Base-by-base conservation (phyloP, 352 stramenopile species). In the Phytophthora macrochlamydospora region DNA sequence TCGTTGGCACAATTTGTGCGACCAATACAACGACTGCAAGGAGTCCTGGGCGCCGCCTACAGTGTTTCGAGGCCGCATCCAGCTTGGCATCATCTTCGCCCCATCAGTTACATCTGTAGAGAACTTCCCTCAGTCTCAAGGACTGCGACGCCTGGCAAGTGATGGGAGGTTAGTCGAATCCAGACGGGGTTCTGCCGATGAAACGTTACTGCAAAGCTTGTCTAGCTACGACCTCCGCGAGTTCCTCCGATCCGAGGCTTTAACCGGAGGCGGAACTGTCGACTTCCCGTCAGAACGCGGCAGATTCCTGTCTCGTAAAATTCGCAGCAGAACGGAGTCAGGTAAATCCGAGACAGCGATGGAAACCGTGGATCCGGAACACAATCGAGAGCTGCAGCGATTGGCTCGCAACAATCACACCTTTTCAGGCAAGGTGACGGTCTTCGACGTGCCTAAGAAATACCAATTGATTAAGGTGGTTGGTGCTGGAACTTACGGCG, bases 1-100 rank as follows among this genome's bases (percentile, higher is more conserved):
- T 52, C 78, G 87, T 24, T 95, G 87, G 87, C 84, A 94, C 50
- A 95, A 95, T 58, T 59, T 94, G n/a, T 93, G 87, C 56, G 87
- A 94, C 42, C 85, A 93, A 65, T 94, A 94, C 65, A 91, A 94
- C 52, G 87, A 94, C 59, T 94, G 87, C 59, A 87, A 88, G 31
- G 87, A 93, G 54, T 94, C 84, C 2, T 94, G 87, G 87, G 87
- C 87, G 24, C 87, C 87, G 2, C 87, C 87, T 9, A 94, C 87
- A 12, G 87, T 95, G 3, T 95, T 93, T 56, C 76, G 83, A 9
- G 87, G 87, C 8, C 83, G 84, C 2, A 83, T 95, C 50, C 87
- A 95, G 59, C 70, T 92, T 18, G 78, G 81, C 1, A 85, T 95
- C 9, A 90, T 95, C 61, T 94, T 93, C 59, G 74, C 83, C 12